phyloP scores from a whole-genome alignment of 164 flowering plant species.

The Sextonia rubra region DNA sequence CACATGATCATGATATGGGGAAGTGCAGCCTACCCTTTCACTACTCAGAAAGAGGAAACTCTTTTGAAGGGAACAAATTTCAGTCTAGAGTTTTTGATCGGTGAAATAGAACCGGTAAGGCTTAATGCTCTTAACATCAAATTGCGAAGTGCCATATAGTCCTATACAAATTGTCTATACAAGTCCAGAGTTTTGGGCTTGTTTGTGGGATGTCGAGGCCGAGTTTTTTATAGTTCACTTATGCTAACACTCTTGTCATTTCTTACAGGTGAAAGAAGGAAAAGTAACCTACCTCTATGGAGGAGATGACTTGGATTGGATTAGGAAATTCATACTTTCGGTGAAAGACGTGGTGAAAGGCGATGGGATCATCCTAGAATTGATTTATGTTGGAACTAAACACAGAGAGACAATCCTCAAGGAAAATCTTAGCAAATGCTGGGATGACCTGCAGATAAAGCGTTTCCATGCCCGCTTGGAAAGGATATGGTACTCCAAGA shows the following conservation, averaged over 20 bases:
- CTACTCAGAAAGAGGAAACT: conserved; percentile 14
- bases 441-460: conserved; percentile 27
- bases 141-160: no score
- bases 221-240: neutral
- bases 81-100: conserved; percentile 30
- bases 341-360: conserved; percentile 14
- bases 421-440: conserved; percentile 20
- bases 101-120: conserved; percentile 30
- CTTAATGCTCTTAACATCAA: neutral
- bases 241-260: no score
- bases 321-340: conserved; percentile 24
- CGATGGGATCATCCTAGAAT: conserved; percentile 20
- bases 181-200: neutral
- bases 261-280: conserved; percentile 19
- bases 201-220: neutral
- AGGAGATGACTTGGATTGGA: conserved; percentile 43
- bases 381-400: conserved; percentile 44
- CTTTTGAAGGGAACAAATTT: conserved; percentile 29
- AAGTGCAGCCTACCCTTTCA: conserved; percentile 31
- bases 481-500: conserved; percentile 55
- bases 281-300: conserved; percentile 36
- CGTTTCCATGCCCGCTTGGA: conserved; percentile 50
- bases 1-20: conserved; percentile 42
- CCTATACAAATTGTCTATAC: no score
- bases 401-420: conserved; percentile 11